phyloP scores from a whole-genome alignment of 768 basidiomycete species.

The Rhodosporidiobolus sp. region DNA sequence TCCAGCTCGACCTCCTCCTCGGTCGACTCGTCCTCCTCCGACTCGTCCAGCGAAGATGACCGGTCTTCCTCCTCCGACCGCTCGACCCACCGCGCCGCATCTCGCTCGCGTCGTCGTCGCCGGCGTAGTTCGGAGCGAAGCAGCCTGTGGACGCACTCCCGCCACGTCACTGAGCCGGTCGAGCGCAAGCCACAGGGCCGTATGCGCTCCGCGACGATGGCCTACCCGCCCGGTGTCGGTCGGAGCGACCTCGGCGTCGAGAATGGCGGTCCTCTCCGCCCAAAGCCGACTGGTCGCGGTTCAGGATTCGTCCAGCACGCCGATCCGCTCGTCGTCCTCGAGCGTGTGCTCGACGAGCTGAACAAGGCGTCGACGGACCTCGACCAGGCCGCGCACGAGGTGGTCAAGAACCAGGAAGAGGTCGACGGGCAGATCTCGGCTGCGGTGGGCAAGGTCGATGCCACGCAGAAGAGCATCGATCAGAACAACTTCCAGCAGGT shows the following conservation, averaged over 20 bases:
- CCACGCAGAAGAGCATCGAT: conserved; percentile 5
- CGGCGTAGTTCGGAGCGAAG: background rate
- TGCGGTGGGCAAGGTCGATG: background rate
- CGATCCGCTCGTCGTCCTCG: conserved; percentile 8
- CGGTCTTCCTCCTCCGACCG: background rate
- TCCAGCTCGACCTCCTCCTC: background rate
- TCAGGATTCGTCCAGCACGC: background rate
- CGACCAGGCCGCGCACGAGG: background rate
- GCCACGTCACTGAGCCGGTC: background rate
- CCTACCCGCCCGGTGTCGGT: background rate
- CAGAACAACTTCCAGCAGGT: conserved; percentile 1
- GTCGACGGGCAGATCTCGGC: conserved; percentile 1
- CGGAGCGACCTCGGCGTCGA: background rate
- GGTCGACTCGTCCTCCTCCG: background rate
- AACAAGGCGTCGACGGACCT: background rate
- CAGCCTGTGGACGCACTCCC: background rate
- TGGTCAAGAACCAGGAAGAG: conserved; percentile 1
- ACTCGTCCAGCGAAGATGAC: background rate
- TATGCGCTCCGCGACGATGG: background rate
- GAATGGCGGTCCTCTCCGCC: too few species aligned
- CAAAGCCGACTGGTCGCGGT: background rate
- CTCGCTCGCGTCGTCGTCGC: background rate
- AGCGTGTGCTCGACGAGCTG: conserved; percentile 1
- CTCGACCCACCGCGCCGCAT: background rate
- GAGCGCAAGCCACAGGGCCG: background rate